Evolutionary conservation across 2,329 filamentous ascomycete species (phyloP).

Genomic region (Helotiales sp.): DNA sequence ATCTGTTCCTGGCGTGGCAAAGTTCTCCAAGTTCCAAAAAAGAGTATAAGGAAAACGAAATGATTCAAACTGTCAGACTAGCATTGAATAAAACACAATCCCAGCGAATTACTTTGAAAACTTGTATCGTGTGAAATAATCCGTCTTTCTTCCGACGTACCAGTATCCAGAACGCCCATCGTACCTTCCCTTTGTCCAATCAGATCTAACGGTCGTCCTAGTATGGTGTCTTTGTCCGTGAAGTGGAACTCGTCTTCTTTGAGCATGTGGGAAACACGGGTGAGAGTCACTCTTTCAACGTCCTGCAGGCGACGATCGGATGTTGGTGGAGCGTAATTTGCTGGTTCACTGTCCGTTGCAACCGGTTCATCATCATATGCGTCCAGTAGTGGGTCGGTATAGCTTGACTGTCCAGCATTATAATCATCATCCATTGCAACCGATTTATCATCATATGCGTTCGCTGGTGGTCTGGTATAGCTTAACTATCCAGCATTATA

Average conservation of each 20-base stretch:
- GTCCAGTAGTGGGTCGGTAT: too few relatives aligned
- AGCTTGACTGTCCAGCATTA: too few relatives aligned
- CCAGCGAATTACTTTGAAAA: background rate
- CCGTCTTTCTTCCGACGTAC: background rate
- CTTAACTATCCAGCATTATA: too few relatives aligned
- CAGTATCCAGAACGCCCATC: background rate
- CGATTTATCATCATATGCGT: too few relatives aligned
- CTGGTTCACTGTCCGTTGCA: too few relatives aligned
- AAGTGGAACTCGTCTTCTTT: background rate
- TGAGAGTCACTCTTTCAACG: too few relatives aligned
- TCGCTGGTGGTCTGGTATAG: too few relatives aligned
- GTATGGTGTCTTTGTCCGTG: background rate
- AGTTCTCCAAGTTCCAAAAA: slow-evolving; percentile 7
- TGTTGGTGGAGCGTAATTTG: too few relatives aligned
- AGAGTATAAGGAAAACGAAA: slow-evolving; percentile 8
- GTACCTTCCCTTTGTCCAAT: background rate
- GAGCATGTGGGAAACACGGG: background rate
- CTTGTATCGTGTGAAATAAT: background rate
- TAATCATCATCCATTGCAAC: too few relatives aligned
- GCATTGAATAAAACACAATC: background rate
- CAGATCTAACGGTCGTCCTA: background rate
- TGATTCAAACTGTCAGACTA: too few relatives aligned
- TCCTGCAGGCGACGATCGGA: too few relatives aligned
- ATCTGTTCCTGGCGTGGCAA: slow-evolving; percentile 5
- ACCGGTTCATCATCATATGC: too few relatives aligned